phyloP scores from a whole-genome alignment of 2,329 filamentous ascomycete genomes.

The Nannizziopsis arthrosporioides region DNA sequence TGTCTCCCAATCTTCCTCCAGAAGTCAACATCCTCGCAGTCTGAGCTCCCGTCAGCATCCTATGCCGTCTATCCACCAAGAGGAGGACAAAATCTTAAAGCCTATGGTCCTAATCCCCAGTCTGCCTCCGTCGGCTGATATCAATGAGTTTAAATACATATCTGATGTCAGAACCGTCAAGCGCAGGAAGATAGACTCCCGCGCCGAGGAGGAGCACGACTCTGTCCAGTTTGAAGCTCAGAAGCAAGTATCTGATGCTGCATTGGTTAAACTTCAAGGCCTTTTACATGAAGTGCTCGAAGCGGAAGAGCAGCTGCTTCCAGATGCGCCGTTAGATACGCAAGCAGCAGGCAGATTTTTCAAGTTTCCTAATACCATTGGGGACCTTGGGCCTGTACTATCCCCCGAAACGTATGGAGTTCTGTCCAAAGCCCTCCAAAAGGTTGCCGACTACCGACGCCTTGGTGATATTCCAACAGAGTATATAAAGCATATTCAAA shows the following conservation, averaged over 20 bases:
- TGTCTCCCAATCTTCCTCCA: slow-evolving; percentile 11
- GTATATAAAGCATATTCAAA: slow-evolving; percentile 61
- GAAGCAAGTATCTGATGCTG: slow-evolving; percentile 65
- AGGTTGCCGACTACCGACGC: slow-evolving; percentile 56
- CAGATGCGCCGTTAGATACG: slow-evolving; percentile 37
- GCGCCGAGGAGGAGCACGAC: slow-evolving; percentile 42
- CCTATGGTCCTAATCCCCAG: slow-evolving; percentile 41
- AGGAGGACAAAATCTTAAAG: slow-evolving; percentile 20
- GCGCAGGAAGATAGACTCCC: slow-evolving; percentile 42
- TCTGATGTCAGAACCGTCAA: slow-evolving; percentile 26
- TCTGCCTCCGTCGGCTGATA: slow-evolving; percentile 29
- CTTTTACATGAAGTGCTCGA: slow-evolving; percentile 63
- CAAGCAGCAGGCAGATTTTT: slow-evolving; percentile 45
- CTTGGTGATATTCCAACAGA: slow-evolving; percentile 64
- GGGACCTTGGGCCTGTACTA: slow-evolving; percentile 41
- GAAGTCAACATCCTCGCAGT: no score
- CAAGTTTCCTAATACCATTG: slow-evolving; percentile 24
- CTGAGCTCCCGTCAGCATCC: neutral
- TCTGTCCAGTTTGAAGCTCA: slow-evolving; percentile 58
- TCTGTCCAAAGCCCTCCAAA: slow-evolving; percentile 61
- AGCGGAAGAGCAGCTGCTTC: slow-evolving; percentile 58
- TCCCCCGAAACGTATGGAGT: slow-evolving; percentile 56
- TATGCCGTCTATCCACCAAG: slow-evolving; percentile 13
- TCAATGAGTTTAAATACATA: slow-evolving; percentile 31
- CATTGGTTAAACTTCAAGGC: slow-evolving; percentile 57